A percentile compares a stretch with the other conserved stretches of the same genome.
These are phyloP conservation scores for Dactylellina sp. DNA, from an alignment of 2,329 filamentous ascomycete species.

Conservation along the genomic window DNA sequence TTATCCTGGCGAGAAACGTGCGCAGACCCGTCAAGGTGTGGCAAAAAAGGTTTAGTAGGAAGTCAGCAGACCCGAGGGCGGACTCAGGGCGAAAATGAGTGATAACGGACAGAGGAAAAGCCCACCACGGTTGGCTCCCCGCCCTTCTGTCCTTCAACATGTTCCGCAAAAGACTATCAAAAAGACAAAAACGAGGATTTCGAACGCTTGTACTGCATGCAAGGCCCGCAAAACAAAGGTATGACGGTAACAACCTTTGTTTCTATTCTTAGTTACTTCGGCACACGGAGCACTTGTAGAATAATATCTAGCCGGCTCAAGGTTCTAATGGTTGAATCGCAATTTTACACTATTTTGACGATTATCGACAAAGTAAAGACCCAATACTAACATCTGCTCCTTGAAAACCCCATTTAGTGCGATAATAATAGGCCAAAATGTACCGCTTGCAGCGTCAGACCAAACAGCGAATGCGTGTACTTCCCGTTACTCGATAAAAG, in stretches of 20 bases:
- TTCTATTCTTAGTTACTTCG: not conserved
- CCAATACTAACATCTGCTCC: not conserved
- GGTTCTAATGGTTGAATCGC: not conserved
- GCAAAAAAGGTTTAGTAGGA: conserved; percentile 27
- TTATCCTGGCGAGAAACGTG: conserved; percentile 27
- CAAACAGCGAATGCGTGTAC: conserved; percentile 51
- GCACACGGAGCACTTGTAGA: too few species aligned
- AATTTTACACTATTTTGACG: not conserved
- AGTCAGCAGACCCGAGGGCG: conserved; percentile 26
- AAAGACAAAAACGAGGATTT: conserved; percentile 53
- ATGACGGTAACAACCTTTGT: conserved; percentile 6
- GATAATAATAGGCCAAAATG: conserved; percentile 55
- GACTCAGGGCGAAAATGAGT: conserved; percentile 42
- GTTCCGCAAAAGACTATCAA: conserved; percentile 52
- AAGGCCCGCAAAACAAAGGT: conserved; percentile 56
- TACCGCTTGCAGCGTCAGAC: conserved; percentile 44
- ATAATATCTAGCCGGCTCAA: not conserved
- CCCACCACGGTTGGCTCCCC: conserved; percentile 49
- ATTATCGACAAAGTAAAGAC: not conserved
- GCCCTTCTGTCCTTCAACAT: conserved; percentile 54
- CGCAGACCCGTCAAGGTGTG: conserved; percentile 34
- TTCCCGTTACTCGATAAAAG: conserved; percentile 54
- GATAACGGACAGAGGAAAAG: conserved; percentile 44
- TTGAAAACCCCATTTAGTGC: conserved; percentile 33
- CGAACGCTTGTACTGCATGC: conserved; percentile 53